These are phyloP conservation scores for Leonotis leonurus DNA, from an alignment of 257 asterid species.

Conservation along the genomic window DNA sequence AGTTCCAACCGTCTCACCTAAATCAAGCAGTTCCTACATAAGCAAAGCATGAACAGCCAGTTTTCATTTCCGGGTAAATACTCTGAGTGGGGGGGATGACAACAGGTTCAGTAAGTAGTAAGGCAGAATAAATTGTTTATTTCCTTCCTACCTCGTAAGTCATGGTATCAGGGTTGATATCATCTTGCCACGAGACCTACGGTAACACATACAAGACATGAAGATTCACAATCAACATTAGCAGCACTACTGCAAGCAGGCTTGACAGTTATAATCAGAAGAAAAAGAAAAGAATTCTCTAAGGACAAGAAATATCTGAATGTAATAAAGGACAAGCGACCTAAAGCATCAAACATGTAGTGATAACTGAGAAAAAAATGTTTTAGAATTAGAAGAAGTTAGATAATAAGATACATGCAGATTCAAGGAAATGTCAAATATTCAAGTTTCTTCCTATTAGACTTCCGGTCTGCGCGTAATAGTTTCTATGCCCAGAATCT, in stretches of 20 bases:
- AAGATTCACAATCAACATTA: neutral
- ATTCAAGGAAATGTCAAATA: neutral
- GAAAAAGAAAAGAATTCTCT: neutral
- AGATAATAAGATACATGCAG: neutral
- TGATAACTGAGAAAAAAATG: too few relatives aligned
- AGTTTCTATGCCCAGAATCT: too few relatives aligned
- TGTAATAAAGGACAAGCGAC: too few relatives aligned
- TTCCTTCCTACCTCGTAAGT: slow-evolving; percentile 62
- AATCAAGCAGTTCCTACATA: slow-evolving; percentile 76
- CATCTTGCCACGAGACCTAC: slow-evolving; percentile 68
- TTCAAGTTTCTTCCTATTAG: neutral
- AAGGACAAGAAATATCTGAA: too few relatives aligned
- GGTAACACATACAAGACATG: slow-evolving; percentile 16
- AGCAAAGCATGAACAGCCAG: slow-evolving; percentile 1
- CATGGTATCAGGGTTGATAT: slow-evolving; percentile 78
- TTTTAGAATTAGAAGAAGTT: neutral
- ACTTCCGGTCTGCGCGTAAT: too few relatives aligned
- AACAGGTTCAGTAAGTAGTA: neutral
- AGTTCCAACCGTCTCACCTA: slow-evolving; percentile 88
- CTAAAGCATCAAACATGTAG: too few relatives aligned
- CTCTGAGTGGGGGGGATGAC: neutral
- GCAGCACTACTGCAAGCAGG: neutral
- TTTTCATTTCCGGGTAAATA: neutral
- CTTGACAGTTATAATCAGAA: neutral
- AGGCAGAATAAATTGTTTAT: neutral